Evolutionary conservation across 1,139 yeast species (phyloP), one percentile per base, ranked within the genome.

Genomic region (Sporopachydermia cereana): DNA sequence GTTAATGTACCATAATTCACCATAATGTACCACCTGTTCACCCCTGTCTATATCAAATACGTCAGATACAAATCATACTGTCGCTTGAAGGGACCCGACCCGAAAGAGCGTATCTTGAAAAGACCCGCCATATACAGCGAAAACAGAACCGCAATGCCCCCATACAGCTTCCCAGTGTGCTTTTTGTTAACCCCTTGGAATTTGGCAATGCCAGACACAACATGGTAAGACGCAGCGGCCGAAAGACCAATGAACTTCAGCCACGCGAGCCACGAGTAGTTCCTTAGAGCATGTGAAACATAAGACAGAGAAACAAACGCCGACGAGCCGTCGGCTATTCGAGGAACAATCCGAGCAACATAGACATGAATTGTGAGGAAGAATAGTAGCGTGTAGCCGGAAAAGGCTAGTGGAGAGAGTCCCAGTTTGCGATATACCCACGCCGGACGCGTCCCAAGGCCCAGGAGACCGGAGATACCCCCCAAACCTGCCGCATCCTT

Each of bases 241-340:
- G 59, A 54, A 44, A 69, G 46, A 1, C 56, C 39, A 0, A 58
- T 55, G 45, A 63, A 58, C 2, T 61, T 53, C 0, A 56, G 36
- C 55, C 58, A 56, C 17, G 60, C 51, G 12, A 58, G 14, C 18
- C 48, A 23, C 3, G 56, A 54, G 24, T 48, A 47, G 14, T 43
- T 41, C 3, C 42, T 53, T 34, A 75, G 57, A 9, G 71, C 64
- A 55, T 70, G 72, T 2, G 76, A 55, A 12, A 82, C 66, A 54
- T 69, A 83, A 20, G 73, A 72, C 43, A 84, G 61, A 31, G 67
- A 69, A 24, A 84, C 60, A 48, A 76, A 63, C 0, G 82, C 70
- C 5, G 81, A 72, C 57, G 82, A 93, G 1, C 86, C 91, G 48
- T 80, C 83, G 1, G 74, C 65, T 2, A 53, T 21, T 22, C 64